Conservation (phyloP, 1,284 basidiomycete species). For the Neonothopanus nambi region DNA sequence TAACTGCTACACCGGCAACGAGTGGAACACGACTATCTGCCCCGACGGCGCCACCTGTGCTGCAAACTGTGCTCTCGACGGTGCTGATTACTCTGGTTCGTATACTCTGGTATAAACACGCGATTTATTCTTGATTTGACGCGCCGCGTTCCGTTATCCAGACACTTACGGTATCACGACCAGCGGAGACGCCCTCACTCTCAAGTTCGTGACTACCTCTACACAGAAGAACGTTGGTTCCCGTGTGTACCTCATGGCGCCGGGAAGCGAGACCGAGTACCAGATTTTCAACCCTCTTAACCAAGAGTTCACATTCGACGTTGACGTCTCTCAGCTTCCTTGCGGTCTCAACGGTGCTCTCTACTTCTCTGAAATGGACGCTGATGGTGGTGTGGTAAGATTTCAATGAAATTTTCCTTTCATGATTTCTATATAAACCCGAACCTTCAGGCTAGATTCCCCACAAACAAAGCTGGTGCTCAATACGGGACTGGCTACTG, state of each 20-base stretch:
- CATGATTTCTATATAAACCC: not conserved
- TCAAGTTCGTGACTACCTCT: conserved; percentile 50
- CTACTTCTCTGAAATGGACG: conserved; percentile 40
- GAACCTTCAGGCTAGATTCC: conserved; percentile 27
- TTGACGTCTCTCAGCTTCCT: conserved; percentile 36
- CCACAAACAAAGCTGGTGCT: conserved; percentile 50
- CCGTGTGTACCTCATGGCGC: conserved; percentile 53
- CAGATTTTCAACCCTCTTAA: conserved; percentile 30
- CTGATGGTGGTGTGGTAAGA: conserved; percentile 43
- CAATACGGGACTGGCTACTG: conserved; percentile 58
- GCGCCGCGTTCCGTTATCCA: not conserved
- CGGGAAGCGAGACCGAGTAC: conserved; percentile 27
- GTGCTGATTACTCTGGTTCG: conserved; percentile 37
- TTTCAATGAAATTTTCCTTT: conserved; percentile 8
- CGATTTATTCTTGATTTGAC: not conserved
- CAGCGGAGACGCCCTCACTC: conserved; percentile 42
- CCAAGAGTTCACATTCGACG: conserved; percentile 50
- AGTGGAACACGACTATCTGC: conserved; percentile 36
- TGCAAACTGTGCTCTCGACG: conserved; percentile 44
- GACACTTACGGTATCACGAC: conserved; percentile 45
- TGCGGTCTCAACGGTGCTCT: conserved; percentile 35
- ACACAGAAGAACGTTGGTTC: conserved; percentile 50
- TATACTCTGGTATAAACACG: not conserved
- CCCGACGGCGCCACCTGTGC: conserved; percentile 35
- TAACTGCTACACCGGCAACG: conserved; percentile 44